Evolutionary conservation across 352 stramenopile genomes (phyloP), one percentile per base, ranked within the genome.

Genomic region (Phytophthora constricta): DNA sequence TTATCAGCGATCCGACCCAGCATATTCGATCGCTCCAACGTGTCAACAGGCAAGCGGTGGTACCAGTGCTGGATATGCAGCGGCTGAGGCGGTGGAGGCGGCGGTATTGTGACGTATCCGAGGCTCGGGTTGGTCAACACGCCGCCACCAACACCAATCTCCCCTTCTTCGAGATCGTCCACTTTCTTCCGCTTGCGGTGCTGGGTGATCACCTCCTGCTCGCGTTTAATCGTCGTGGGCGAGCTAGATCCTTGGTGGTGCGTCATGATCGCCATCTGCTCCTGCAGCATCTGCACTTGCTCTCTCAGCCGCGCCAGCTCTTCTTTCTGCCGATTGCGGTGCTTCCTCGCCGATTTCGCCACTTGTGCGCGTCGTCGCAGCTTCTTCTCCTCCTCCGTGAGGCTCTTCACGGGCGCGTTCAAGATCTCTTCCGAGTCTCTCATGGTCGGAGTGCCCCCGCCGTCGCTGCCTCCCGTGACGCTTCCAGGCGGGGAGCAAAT

Each of bases 321-420:
- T 56, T 94, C 86, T 56, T 92, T 91, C 67, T 92, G 84, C 2
- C 84, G 77, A 59, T 92, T 94, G 61, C 86, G 84, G 61, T 94
- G 86, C 68, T 94, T 94, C 46, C 86, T 79, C 20, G 86, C 86
- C 1, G 82, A 92, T 62, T 94, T 94, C 54, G 86, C 86, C 58
- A 94, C 86, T 70, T 94, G 86, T 1, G 86, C 86, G 50, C 86
- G 83, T 19, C 86, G 71, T 31, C 86, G 82, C 28, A 92, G 73
- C 69, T 94, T 94, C 59, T 94, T 94, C 58, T 94, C 86, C 43
- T 94, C 82, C 60, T 94, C 86, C 0, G 76, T 94, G n/a, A 94
- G 74, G 49, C 77, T 91, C 68, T 91, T 91, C 2, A 94, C 84
- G 2, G 86, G 86, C 41, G 83, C 84, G 22, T 88, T 89, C n/a